A percentile compares a stretch with the other conserved stretches of the same genome.
phyloP scores from a whole-genome alignment of 2,329 filamentous ascomycete species.

The Gremmenia infestans region DNA sequence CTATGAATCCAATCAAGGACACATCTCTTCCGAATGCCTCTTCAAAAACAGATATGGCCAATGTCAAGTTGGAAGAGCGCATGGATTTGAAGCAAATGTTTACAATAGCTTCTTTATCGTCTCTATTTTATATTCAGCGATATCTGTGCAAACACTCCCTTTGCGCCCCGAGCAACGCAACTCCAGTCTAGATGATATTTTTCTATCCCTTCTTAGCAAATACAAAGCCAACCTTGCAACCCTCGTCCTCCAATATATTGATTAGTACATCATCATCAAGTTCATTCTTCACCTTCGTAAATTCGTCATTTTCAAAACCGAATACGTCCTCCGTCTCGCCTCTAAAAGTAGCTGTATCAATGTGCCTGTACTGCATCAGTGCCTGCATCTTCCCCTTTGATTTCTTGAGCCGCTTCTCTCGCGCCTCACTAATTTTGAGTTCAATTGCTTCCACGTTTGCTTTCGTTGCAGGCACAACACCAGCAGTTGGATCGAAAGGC shows the following conservation, averaged over 20 bases:
- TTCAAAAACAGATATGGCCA: background rate
- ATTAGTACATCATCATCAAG: slow-evolving; percentile 48
- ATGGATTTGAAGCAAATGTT: no score
- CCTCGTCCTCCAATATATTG: slow-evolving; percentile 40
- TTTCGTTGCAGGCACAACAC: slow-evolving; percentile 36
- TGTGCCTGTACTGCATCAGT: slow-evolving; percentile 50
- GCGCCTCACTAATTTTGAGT: slow-evolving; percentile 33
- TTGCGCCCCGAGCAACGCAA: slow-evolving; percentile 8
- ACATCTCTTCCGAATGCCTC: background rate
- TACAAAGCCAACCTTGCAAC: slow-evolving; percentile 41
- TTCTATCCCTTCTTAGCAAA: slow-evolving; percentile 37
- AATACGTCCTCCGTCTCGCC: slow-evolving; percentile 31
- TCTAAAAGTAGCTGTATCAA: slow-evolving; percentile 39
- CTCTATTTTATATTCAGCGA: background rate
- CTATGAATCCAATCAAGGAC: background rate
- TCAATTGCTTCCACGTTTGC: slow-evolving; percentile 43
- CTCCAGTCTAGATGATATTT: slow-evolving; percentile 2
- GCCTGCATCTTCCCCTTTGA: slow-evolving; percentile 39
- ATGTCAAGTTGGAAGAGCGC: no score
- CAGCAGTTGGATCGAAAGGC: slow-evolving; percentile 16
- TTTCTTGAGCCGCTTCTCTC: slow-evolving; percentile 28
- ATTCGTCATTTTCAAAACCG: slow-evolving; percentile 29
- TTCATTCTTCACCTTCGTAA: slow-evolving; percentile 29
- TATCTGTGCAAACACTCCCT: background rate
- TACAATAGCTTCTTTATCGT: background rate